Evolutionary conservation across 2,329 filamentous ascomycete species (phyloP).

Genomic region (Microdochium nivale): DNA sequence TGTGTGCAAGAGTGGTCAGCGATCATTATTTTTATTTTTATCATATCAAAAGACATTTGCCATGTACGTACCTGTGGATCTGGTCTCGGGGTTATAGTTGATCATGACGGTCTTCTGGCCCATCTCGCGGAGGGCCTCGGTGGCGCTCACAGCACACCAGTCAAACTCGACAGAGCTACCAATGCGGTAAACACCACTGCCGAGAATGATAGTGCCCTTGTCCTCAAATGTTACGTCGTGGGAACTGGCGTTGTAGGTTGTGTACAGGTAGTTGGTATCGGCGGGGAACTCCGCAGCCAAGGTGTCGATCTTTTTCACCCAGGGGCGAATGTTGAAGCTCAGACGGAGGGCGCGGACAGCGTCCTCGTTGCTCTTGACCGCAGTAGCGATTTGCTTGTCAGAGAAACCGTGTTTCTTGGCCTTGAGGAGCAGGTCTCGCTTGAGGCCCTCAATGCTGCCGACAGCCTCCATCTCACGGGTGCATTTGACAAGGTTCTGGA

Average conservation of each 20-base stretch:
- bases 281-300: constrained; percentile 94
- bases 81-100: constrained; percentile 75
- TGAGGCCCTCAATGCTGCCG: constrained; percentile 73
- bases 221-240: constrained; percentile 94
- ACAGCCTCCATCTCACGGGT: constrained; percentile 77
- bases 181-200: constrained; percentile 94
- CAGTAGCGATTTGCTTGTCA: constrained; percentile 85
- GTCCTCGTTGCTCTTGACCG: constrained; percentile 79
- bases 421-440: constrained; percentile 80
- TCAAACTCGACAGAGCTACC: constrained; percentile 98
- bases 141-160: constrained; percentile 93
- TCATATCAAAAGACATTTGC: not conserved
- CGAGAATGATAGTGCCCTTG: constrained; percentile 80
- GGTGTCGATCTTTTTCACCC: constrained; percentile 98
- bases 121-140: constrained; percentile 71
- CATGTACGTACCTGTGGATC: not conserved
- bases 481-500: constrained; percentile 93
- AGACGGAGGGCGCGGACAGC: constrained; percentile 79
- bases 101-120: constrained; percentile 98
- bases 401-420: constrained; percentile 98
- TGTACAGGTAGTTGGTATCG: constrained; percentile 92
- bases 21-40: too few relatives aligned
- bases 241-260: constrained; percentile 90
- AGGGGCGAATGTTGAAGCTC: constrained; percentile 83
- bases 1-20: constrained; percentile 34